Percentiles rank a stretch among this genome's conserved stretches.
phyloP scores from a whole-genome alignment of 192 early-diverging fungal genomes.

The Umbelopsis vinacea region DNA sequence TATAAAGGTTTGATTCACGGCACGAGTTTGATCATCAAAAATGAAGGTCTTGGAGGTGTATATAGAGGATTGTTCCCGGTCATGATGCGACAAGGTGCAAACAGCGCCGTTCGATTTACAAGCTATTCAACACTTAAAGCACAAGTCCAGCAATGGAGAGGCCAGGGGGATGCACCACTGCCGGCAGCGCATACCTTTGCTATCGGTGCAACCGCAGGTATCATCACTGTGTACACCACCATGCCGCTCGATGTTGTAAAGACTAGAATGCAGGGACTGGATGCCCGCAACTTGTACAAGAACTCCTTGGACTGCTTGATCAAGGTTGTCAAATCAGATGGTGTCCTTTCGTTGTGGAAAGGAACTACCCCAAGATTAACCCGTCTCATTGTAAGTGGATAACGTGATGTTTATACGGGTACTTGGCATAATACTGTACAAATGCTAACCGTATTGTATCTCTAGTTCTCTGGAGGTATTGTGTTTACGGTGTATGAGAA shows the following conservation, averaged over 20 bases:
- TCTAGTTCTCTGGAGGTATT: slow-evolving; percentile 83
- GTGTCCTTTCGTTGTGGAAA: slow-evolving; percentile 89
- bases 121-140: slow-evolving; percentile 80
- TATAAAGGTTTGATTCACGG: slow-evolving; percentile 87
- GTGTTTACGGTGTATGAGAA: slow-evolving; percentile 86
- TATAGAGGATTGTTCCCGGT: slow-evolving; percentile 92
- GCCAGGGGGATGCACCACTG: slow-evolving; percentile 42
- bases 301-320: slow-evolving; percentile 75
- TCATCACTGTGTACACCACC: slow-evolving; percentile 92
- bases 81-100: slow-evolving; percentile 94
- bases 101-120: slow-evolving; percentile 90
- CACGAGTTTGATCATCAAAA: slow-evolving; percentile 58
- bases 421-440: no score
- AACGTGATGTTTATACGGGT: neutral
- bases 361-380: slow-evolving; percentile 91
- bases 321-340: slow-evolving; percentile 76
- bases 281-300: slow-evolving; percentile 69
- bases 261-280: slow-evolving; percentile 92
- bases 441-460: neutral
- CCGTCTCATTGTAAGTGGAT: slow-evolving; percentile 73
- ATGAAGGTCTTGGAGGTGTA: slow-evolving; percentile 79
- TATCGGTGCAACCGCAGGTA: slow-evolving; percentile 86
- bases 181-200: slow-evolving; percentile 65
- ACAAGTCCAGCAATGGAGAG: slow-evolving; percentile 41
- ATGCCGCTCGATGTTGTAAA: slow-evolving; percentile 99